phyloP scores from a whole-genome alignment of 2,329 filamentous ascomycete species.

The Anthostomella pinea region DNA sequence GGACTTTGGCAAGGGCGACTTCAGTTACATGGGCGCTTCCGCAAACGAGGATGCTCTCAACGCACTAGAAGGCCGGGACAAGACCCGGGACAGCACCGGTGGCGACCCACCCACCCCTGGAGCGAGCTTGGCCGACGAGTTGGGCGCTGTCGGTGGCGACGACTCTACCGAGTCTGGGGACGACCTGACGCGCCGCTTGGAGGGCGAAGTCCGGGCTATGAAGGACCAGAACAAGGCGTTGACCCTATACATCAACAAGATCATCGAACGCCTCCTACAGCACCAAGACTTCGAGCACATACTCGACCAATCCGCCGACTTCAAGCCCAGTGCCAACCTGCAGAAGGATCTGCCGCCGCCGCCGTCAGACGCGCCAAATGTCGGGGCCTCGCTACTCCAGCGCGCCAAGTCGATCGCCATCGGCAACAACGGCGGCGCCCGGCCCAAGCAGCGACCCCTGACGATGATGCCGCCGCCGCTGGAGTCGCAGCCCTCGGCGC shows the following conservation, averaged over 20 bases:
- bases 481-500: conserved; percentile 35
- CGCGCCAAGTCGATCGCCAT: conserved; percentile 60
- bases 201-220: conserved; percentile 72
- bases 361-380: conserved; percentile 53
- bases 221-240: conserved; percentile 97
- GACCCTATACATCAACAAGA: conserved; percentile 97
- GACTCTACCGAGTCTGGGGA: conserved; percentile 57
- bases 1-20: conserved; percentile 80
- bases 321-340: conserved; percentile 53
- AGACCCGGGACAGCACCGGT: conserved; percentile 24
- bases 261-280: conserved; percentile 90
- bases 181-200: conserved; percentile 66
- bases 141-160: conserved; percentile 64
- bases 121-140: conserved; percentile 80
- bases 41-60: conserved; percentile 64
- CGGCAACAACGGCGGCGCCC: conserved; percentile 28
- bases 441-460: conserved; percentile 53
- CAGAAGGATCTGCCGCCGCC: conserved; percentile 86
- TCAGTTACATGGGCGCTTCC: conserved; percentile 62
- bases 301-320: conserved; percentile 72
- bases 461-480: conserved; percentile 49
- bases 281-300: conserved; percentile 95
- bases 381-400: conserved; percentile 52
- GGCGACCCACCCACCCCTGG: conserved; percentile 31
- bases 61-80: conserved; percentile 56